Base-by-base conservation (phyloP, 2,329 filamentous ascomycete species). In the Fusarium luffae region DNA sequence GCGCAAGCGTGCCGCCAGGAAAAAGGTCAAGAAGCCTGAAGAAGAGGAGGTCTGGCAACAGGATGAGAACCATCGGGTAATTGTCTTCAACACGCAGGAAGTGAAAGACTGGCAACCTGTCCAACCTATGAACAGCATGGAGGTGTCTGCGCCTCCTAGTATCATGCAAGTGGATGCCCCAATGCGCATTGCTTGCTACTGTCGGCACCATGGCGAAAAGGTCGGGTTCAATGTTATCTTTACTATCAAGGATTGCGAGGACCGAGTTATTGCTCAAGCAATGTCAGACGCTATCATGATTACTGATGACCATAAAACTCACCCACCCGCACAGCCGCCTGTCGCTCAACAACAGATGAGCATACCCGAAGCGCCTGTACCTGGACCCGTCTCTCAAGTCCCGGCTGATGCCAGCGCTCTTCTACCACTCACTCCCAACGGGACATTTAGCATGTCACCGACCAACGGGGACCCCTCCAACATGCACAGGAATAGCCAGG, bases 121-220 rank as follows among this genome's bases (percentile, higher is more conserved):
- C 46, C 88, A 91, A 68, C 85, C 89, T 43, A 84, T 87, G 44
- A 85, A 85, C 75, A 82, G 85, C 75, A 74, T 82, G 75, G 81
- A 77, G 42, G 79, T 84, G n/a, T 79, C 84, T 28, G 76, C 81
- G 64, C 83, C 80, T 46, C 84, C 85, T 52, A 89, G 88, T 52
- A 88, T 91, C 9, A 89, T 93, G 83, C 91, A 93, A 75, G 90
- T 97, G 23, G 91, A 94, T 71, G 89, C 93, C 4, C 94, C 93
- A 0, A 97, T 98, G 94, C 91, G 95, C 12, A 98, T 99, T 75
- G 93, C 94, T 25, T 99, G 95, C 79, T 99, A 98, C 80, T 98
- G 95, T 81, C 90, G 95, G 21, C 95, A 99, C 77, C 95, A 98
- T 74, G 90, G 92, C 63, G 96, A 98, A 81, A 98, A 98, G 82